Base-by-base conservation (phyloP, 805 yeast species). In the Huiozyma sinensis region DNA sequence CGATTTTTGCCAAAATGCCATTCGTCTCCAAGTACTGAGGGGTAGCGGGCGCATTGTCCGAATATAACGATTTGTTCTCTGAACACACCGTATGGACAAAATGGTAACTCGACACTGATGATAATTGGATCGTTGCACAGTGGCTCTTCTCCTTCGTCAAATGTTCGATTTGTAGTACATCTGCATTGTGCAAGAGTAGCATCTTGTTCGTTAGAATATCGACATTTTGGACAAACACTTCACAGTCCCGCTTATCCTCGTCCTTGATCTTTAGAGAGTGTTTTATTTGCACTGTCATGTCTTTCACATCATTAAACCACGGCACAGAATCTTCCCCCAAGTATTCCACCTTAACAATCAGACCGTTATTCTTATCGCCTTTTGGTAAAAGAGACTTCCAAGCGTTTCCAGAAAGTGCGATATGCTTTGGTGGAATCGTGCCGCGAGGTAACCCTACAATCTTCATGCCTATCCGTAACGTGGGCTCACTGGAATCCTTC, bases 371-470 rank as follows among this genome's bases (percentile, higher is more conserved):
- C 31, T 30, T 12, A 6, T 36, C 31, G 7, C 50, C 46, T 17
- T 17, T 17, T 1, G 72, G 66, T 8, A 59, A 50, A 6, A 71
- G 44, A 75, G 53, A 42, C 13, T 50, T 47, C 47, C 73, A 75
- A 42, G 70, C 55, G 28, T 64, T 66, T 46, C 74, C 73, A 0
- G 88, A 74, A 36, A 79, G 52, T 2, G 76, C 69, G 1, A 68
- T 55, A 24, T 54, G 48, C 5, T 50, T 44, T 8, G 48, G 40
- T 0, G 53, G 54, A 4, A 54, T 17, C 4, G 4, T 17, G 24
- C 24, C 24, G 24, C 24, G 24, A 17, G 24, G 24, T 17, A 4
- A 17, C 24, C 24, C 24, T 17, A 17, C 24, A 17, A 17, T 17
- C 24, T 17, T 17, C 24, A 17, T 17, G 24, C 24, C 24, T 17